Evolutionary conservation across 805 yeast species (phyloP), one percentile per base, ranked within the genome.

Genomic region (Ogataea minuta): DNA sequence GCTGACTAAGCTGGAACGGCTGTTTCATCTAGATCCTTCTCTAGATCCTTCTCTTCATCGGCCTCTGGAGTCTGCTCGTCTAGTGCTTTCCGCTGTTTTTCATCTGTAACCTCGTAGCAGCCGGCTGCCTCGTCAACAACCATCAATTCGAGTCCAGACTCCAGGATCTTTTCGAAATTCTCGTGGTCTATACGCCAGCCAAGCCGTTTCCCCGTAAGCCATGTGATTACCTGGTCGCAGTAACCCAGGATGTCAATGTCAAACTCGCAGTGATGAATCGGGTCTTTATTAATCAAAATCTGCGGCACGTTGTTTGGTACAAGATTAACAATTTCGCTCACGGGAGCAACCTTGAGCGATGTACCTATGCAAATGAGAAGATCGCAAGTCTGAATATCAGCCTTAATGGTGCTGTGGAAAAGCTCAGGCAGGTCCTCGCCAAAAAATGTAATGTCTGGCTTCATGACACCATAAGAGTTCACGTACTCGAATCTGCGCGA

Each of bases 371-470:
- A 84, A 4, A 89, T 71, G 31, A 90, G 65, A 39, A 89, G 66
- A 60, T 90, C 97, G 62, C 95, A 86, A 28, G 74, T 67, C 13
- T 62, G 52, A 6, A 81, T 68, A 56, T 90, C 96, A 29, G 72
- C 70, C 28, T 68, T 66, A 20, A 81, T 73, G 13, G 63, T 59
- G 31, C 72, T 71, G 50, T 87, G 90, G 55, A 82, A 89, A 33
- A 70, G 62, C 10, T 69, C 68, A 1, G 96, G 96, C 42, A 89
- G 67, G 11, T 80, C 77, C 59, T 89, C 96, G 11, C 95, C 95
- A 51, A 89, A 89, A 56, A 89, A 89, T 0, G 95, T 88, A 45
- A 89, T 89, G 57, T 89, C 95, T 0, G 97, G 97, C 59, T 90
- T 89, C 74, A 86, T 72, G 3, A 88, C 91, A 11, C 96, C 96